Evolutionary conservation across 75 land plant genomes (phyloP).

Genomic region (Isoetes taiwanensis): DNA sequence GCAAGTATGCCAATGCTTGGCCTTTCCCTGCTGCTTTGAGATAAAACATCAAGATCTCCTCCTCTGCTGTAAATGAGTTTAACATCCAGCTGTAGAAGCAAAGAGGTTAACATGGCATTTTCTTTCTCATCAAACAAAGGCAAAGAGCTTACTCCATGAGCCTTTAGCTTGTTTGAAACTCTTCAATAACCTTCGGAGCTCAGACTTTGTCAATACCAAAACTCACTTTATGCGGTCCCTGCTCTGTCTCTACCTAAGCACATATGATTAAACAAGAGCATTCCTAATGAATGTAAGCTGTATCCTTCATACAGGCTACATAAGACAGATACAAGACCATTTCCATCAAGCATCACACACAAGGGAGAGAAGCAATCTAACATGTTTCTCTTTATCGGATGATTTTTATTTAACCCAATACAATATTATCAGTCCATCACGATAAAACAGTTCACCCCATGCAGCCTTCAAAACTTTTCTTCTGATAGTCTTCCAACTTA

Average conservation of each 20-base stretch:
- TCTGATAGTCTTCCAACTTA: too few species aligned
- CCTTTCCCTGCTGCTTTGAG: conserved; percentile 97
- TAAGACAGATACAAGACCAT: too few species aligned
- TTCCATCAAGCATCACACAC: too few species aligned
- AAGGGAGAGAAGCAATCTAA: too few species aligned
- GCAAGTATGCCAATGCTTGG: conserved; percentile 84
- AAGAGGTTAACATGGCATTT: neutral
- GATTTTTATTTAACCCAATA: too few species aligned
- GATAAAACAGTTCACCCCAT: too few species aligned
- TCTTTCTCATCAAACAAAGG: neutral
- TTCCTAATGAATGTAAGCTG: too few species aligned
- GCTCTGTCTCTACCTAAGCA: conserved; percentile 86
- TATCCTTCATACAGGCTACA: too few species aligned
- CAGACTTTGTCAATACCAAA: conserved; percentile 68
- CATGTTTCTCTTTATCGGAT: too few species aligned
- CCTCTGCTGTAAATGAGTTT: conserved; percentile 97
- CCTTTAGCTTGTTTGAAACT: conserved; percentile 33
- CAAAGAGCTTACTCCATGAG: conserved; percentile 53
- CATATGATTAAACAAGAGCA: neutral
- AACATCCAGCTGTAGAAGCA: conserved; percentile 58
- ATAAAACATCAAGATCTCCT: conserved; percentile 72
- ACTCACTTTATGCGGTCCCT: conserved; percentile 93
- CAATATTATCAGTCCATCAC: too few species aligned
- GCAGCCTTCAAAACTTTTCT: too few species aligned
- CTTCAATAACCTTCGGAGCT: conserved; percentile 45